phyloP scores from a whole-genome alignment of 495 filamentous ascomycete genomes.

The Hyaloscypha hepaticicola region DNA sequence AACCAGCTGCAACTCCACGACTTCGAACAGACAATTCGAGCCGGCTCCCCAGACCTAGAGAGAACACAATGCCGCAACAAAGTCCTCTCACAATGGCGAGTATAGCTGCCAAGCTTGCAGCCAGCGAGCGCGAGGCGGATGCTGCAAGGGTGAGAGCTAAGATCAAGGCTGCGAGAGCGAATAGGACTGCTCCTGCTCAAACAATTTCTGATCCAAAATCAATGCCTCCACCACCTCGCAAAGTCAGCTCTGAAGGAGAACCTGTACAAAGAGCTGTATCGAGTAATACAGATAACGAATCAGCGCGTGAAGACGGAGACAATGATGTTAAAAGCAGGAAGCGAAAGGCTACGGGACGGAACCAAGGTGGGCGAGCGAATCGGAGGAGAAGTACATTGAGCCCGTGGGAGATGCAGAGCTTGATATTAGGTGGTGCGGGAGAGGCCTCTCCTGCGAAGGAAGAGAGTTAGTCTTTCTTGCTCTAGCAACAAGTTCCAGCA shows the following conservation, averaged over 20 bases:
- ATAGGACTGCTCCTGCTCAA: constrained; percentile 19
- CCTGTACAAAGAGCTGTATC: constrained; percentile 41
- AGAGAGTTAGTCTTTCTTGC: background rate
- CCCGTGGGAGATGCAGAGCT: constrained; percentile 66
- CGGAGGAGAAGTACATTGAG: constrained; percentile 69
- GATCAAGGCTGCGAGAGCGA: constrained; percentile 43
- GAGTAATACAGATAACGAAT: constrained; percentile 36
- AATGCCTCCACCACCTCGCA: constrained; percentile 16
- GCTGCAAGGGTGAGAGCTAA: constrained; percentile 55
- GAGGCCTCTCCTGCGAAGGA: constrained; percentile 12
- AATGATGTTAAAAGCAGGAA: constrained; percentile 38
- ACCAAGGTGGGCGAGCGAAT: constrained; percentile 37
- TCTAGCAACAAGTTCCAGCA: background rate
- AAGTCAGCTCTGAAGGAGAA: background rate
- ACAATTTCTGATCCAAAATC: constrained; percentile 3
- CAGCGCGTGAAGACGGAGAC: constrained; percentile 40
- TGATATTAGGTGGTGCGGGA: constrained; percentile 44
- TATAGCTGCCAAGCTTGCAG: constrained; percentile 55
- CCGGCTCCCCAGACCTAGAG: constrained; percentile 26
- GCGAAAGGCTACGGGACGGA: constrained; percentile 26
- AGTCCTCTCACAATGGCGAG: constrained; percentile 51
- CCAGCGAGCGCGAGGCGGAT: constrained; percentile 55
- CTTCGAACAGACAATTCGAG: constrained; percentile 18
- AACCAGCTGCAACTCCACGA: constrained; percentile 17
- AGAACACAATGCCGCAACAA: constrained; percentile 39